Evolutionary conservation across 2,329 filamentous ascomycete species (phyloP).

Genomic region (Pestalotiopsis sp.): DNA sequence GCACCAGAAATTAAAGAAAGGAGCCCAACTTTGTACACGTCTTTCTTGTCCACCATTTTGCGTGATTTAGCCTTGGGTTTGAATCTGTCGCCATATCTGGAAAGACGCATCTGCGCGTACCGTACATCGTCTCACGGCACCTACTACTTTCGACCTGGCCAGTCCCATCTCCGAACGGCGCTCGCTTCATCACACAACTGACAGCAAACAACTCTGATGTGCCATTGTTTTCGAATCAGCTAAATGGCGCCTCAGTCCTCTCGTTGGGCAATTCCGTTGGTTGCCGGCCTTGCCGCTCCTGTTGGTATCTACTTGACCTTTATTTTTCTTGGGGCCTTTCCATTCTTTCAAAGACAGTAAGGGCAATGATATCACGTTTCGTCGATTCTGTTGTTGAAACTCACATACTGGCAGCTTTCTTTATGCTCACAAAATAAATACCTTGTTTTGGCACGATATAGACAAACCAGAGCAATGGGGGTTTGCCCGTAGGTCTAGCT

Average conservation of each 20-base stretch:
- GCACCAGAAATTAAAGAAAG: no score
- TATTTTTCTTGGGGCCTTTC: slow-evolving; percentile 67
- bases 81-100: no score
- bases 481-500: slow-evolving; percentile 70
- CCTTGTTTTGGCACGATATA: slow-evolving; percentile 71
- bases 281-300: slow-evolving; percentile 59
- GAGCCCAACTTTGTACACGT: no score
- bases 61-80: no score
- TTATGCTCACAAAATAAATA: slow-evolving; percentile 82
- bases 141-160: not conserved
- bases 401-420: slow-evolving; percentile 62
- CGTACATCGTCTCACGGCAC: not conserved
- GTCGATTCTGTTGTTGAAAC: slow-evolving; percentile 3
- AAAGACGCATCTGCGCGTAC: no score
- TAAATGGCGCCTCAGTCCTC: slow-evolving; percentile 32
- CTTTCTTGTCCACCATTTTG: no score
- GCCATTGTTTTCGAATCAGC: not conserved
- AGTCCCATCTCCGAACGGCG: not conserved
- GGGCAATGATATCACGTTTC: slow-evolving; percentile 31
- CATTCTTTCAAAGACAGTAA: slow-evolving; percentile 81
- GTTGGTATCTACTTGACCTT: slow-evolving; percentile 69
- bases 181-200: not conserved
- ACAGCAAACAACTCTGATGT: not conserved
- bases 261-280: slow-evolving; percentile 38
- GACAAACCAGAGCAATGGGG: slow-evolving; percentile 82